A percentile compares a stretch with the other conserved stretches of the same genome.
These are phyloP conservation scores for Fusarium coicis DNA, from an alignment of 2,329 filamentous ascomycete species.

Conservation along the genomic window DNA sequence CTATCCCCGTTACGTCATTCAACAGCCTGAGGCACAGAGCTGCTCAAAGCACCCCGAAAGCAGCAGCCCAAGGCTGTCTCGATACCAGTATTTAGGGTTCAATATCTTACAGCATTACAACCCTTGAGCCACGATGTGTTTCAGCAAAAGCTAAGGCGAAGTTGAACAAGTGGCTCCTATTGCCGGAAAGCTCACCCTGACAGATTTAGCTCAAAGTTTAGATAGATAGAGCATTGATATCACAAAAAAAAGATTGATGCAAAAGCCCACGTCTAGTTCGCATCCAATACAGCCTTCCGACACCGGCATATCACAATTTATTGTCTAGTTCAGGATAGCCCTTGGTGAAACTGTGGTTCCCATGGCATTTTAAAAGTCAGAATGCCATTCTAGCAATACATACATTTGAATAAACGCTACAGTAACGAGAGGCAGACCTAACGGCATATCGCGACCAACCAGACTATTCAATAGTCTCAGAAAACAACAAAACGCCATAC, in stretches of 20 bases:
- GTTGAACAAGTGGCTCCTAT: not conserved
- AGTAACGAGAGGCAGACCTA: conserved; percentile 22
- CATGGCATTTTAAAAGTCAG: not conserved
- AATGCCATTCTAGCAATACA: not conserved
- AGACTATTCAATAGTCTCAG: conserved; percentile 1
- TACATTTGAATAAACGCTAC: conserved; percentile 1
- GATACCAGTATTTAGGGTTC: not conserved
- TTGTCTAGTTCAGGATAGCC: not conserved
- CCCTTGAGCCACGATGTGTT: not conserved
- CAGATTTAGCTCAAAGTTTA: not conserved
- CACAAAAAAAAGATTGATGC: conserved; percentile 16
- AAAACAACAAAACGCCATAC: conserved; percentile 24
- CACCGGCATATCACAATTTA: not conserved
- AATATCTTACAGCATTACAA: not conserved
- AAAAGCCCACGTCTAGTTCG: not conserved
- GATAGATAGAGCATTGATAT: conserved; percentile 17
- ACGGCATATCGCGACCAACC: not conserved
- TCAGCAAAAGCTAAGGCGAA: not conserved
- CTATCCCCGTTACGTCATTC: not conserved
- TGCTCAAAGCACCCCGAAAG: conserved; percentile 2
- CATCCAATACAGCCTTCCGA: not conserved
- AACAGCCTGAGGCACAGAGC: conserved; percentile 1
- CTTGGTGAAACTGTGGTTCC: not conserved
- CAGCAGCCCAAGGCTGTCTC: not conserved
- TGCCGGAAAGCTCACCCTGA: conserved; percentile 1